Evolutionary conservation across 805 yeast genomes (phyloP), one percentile per base, ranked within the genome.

Genomic region (Candida ortonii): DNA sequence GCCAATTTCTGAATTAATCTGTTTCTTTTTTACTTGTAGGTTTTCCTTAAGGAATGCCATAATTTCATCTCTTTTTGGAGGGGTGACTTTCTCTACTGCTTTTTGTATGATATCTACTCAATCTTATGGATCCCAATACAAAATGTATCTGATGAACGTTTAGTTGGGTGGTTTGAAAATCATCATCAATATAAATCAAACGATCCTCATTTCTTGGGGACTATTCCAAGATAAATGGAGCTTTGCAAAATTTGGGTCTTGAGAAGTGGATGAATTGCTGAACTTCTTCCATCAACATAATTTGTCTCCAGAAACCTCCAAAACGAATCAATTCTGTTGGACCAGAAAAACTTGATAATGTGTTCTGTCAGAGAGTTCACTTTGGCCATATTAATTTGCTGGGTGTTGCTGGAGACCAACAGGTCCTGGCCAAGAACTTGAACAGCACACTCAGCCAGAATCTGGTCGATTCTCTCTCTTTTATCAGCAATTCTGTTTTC

Each of bases 301-400:
- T 38, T 38, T n/a, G 33, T 36, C 32, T 50, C 46, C 18, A 58
- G 27, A 33, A 46, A 52, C 26, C 41, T 40, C 34, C 45, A 54
- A 13, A 57, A 43, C 3, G 48, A 40, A 3, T 51, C 49, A 6
- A 44, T 35, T 16, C 46, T 41, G 28, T 49, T 49, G 9, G 44
- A 40, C 59, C 61, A 58, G 33, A 47, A 53, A 28, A 53, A 55
- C 33, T 55, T 56, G 18, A 57, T 39, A n/a, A 58, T 43, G 29
- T 57, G 58, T 11, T 55, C 59, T 1, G 53, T 39, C 19, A 58
- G 32, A 8, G 61, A 57, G 15, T 46, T 43, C 21, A 58, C 35
- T 35, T 50, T 55, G 11, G 45, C 34, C 16, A 31, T 28, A 19
- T 36, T 49, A 12, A 55, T 16, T 17, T 32, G 28, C 13, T 37